phyloP scores from a whole-genome alignment of 2,329 filamentous ascomycete genomes.

The Nemania diffusa region DNA sequence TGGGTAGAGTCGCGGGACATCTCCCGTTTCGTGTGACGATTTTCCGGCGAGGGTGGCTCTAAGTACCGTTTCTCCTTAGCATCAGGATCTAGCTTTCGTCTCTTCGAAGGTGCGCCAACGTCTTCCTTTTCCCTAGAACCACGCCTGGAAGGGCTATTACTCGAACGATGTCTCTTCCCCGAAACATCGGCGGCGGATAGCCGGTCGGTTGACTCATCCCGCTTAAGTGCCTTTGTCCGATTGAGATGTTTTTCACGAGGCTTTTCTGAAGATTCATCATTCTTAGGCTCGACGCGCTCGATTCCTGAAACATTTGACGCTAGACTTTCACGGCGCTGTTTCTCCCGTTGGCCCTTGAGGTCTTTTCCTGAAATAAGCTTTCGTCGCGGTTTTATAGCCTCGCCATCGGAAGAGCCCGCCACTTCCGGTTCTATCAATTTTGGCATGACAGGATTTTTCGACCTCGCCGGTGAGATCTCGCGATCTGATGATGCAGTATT shows the following conservation, averaged over 20 bases:
- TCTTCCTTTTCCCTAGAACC: slow-evolving; percentile 64
- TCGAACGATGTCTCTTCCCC: slow-evolving; percentile 68
- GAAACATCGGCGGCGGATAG: slow-evolving; percentile 62
- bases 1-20: slow-evolving; percentile 56
- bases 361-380: slow-evolving; percentile 73
- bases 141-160: slow-evolving; percentile 67
- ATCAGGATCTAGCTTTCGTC: slow-evolving; percentile 67
- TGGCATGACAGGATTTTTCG: slow-evolving; percentile 60
- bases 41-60: slow-evolving; percentile 58
- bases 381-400: slow-evolving; percentile 67
- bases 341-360: slow-evolving; percentile 67
- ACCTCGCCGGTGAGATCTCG: slow-evolving; percentile 61
- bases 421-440: slow-evolving; percentile 65
- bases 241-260: slow-evolving; percentile 67
- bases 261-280: slow-evolving; percentile 63
- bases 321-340: slow-evolving; percentile 68
- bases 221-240: slow-evolving; percentile 68
- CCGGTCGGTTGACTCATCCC: slow-evolving; percentile 69
- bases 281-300: slow-evolving; percentile 62
- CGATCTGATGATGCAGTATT: slow-evolving; percentile 62
- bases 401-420: slow-evolving; percentile 64
- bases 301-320: slow-evolving; percentile 65
- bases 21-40: slow-evolving; percentile 56
- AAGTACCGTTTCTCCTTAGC: slow-evolving; percentile 61
- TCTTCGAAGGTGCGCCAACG: slow-evolving; percentile 63